phyloP scores from a whole-genome alignment of 2,329 filamentous ascomycete genomes.

The Monosporascus sp. region DNA sequence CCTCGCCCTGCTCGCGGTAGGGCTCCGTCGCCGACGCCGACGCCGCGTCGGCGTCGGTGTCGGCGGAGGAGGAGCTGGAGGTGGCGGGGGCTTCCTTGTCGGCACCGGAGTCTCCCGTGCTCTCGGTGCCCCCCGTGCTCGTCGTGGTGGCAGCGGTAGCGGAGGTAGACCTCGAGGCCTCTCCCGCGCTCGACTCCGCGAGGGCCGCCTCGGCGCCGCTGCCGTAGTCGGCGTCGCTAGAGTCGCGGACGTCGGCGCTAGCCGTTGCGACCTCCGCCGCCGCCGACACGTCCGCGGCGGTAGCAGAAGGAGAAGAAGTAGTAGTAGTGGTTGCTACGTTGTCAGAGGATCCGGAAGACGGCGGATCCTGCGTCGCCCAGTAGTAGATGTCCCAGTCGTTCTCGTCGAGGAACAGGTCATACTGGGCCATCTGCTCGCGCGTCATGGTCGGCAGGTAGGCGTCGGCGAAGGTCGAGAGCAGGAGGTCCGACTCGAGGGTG shows the following conservation, averaged over 20 bases:
- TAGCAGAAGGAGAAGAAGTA: slow-evolving; percentile 15
- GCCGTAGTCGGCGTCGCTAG: slow-evolving; percentile 15
- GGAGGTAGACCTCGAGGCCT: slow-evolving; percentile 7
- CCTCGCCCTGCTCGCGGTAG: slow-evolving; percentile 19
- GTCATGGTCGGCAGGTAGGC: slow-evolving; percentile 72
- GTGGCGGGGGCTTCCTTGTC: slow-evolving; percentile 6
- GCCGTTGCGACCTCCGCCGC: slow-evolving; percentile 34
- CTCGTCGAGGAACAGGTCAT: slow-evolving; percentile 92
- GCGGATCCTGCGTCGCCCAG: slow-evolving; percentile 87
- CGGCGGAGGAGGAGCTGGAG: slow-evolving; percentile 14
- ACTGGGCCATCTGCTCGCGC: slow-evolving; percentile 68
- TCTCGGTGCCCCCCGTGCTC: slow-evolving; percentile 17
- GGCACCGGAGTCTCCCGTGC: no score
- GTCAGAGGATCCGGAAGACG: slow-evolving; percentile 46
- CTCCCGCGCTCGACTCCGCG: background rate
- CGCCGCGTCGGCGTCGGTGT: slow-evolving; percentile 18
- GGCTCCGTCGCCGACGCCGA: slow-evolving; percentile 23
- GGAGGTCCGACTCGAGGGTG: slow-evolving; percentile 90
- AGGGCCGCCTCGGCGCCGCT: slow-evolving; percentile 13
- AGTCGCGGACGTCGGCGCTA: slow-evolving; percentile 51
- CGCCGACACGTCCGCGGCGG: slow-evolving; percentile 10
- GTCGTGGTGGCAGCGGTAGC: slow-evolving; percentile 14
- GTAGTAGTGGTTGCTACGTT: slow-evolving; percentile 6
- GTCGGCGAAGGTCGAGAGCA: slow-evolving; percentile 93
- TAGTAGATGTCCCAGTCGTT: slow-evolving; percentile 99